Base-by-base conservation (phyloP, 352 stramenopile genomes). In the Vaucheria bursata region DNA sequence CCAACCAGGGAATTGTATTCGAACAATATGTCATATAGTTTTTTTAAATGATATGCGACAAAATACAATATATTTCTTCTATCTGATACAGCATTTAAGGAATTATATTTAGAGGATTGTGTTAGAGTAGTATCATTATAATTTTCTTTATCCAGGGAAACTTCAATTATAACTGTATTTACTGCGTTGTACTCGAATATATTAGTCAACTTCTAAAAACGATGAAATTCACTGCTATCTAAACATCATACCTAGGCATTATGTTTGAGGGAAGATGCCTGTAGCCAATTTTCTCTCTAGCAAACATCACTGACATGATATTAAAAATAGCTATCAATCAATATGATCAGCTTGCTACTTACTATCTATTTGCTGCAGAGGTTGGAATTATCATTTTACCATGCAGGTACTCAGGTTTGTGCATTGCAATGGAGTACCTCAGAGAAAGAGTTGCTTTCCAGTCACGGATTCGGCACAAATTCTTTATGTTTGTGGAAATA, bases 401-500 rank as follows among this genome's bases (percentile, higher is more conserved):
- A n/a, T n/a, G n/a, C n/a, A n/a, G n/a, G 39, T 50, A 50, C 5
- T 34, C 95, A 99, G 81, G 95, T 99, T 5, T 98, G 95, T 85
- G 93, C 93, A 0, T 87, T 99, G 34, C 73, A 96, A 74, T 91
- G 87, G 87, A 88, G 81, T 73, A 75, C 59, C 25, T 81, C 88
- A 64, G 85, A 90, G 73, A 90, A 88, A 75, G 93, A 97, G 82
- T 89, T 99, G 25, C 84, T 98, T 1, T 98, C 94, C 0, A 97
- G 91, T 65, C 96, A 99, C 85, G 96, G 96, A 32, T 98, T 96
- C 87, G 92, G 91, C 29, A 88, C 98, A 77, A 98, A 99, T 84
- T 92, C 98, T 81, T 84, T 99, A 5, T 97, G 91, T 78, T 85
- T 99, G 35, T 99, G 96, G 95, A 98, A 98, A 86, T 99, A 99